Base-by-base conservation (phyloP, 2,329 filamentous ascomycete species). In the Aspergillus latus region DNA sequence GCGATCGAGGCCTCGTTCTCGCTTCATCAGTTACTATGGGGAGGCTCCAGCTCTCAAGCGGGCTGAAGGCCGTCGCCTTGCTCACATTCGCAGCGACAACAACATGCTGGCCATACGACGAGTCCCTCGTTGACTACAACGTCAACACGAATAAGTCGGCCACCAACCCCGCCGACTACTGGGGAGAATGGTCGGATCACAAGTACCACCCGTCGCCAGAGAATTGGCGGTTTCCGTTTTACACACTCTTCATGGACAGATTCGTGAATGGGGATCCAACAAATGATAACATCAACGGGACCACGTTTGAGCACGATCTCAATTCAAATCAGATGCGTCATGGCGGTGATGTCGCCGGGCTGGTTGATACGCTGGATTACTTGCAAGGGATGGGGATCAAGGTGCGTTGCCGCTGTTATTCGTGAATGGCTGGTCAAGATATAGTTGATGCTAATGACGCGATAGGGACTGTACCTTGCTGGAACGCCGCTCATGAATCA, bases 201-300 rank as follows among this genome's bases (percentile, higher is more conserved):
- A 66, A 62, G 21, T 87, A 82, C 61, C 66, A 72, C n/a, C 71
- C 75, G 0, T 87, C 84, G 16, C 85, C 85, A 1, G 67, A 74
- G 0, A 87, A 84, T 62, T 88, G 85, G 85, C 78, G 85, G 28
- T 80, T 88, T 58, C 85, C 85, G 0, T 83, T 87, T 65, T 88
- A 88, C 67, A 85, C 83, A 6, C 73, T 88, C 46, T 86, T 86
- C 65, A 70, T 86, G 9, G 85, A 88, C 67, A 76, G 83, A 57
- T 88, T 82, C 63, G 83, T 85, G 40, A 87, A 88, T 63, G 85
- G 85, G 16, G 81, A 88, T 62, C 84, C 85, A 5, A 76, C 75
- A 2, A 88, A 88, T 65, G 84, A 88, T 66, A 80, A 87, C 63
- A 78, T 79, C 44, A 87, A 87, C 66, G 80, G 77, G 6, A 86